These are phyloP conservation scores for Psilocybe sp. DNA, from an alignment of 768 basidiomycete species.

Conservation along the genomic window DNA sequence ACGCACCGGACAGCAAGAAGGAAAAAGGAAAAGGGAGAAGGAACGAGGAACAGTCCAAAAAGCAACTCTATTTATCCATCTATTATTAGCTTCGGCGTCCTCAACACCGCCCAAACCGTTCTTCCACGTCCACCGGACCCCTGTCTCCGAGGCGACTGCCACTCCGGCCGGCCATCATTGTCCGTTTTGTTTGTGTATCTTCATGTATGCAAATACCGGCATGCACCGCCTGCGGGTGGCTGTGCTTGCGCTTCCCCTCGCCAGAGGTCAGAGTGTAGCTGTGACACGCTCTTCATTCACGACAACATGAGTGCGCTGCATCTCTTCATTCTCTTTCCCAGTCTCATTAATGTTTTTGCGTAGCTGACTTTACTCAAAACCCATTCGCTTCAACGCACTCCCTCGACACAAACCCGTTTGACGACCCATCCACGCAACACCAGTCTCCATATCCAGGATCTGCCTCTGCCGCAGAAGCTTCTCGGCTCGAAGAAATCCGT, in stretches of 20 bases:
- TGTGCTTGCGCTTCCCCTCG: background rate
- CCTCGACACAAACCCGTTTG: conserved; percentile 87
- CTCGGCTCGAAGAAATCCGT: conserved; percentile 62
- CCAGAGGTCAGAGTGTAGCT: no score
- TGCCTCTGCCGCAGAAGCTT: conserved; percentile 29
- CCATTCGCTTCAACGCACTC: conserved; percentile 85
- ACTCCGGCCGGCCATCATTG: background rate
- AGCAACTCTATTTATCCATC: conserved; percentile 14
- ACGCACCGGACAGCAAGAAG: conserved; percentile 26
- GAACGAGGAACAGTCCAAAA: conserved; percentile 17
- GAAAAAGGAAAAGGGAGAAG: conserved; percentile 18
- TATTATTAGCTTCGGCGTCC: conserved; percentile 13
- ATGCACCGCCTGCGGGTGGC: background rate
- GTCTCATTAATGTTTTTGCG: conserved; percentile 8
- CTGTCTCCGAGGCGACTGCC: conserved; percentile 11
- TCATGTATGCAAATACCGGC: background rate
- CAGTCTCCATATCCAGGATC: conserved; percentile 24
- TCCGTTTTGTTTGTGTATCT: background rate
- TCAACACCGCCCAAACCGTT: conserved; percentile 10
- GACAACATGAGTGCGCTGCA: conserved; percentile 32
- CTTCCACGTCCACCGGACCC: background rate
- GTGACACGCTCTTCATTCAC: conserved; percentile 1
- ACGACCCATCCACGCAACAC: conserved; percentile 58
- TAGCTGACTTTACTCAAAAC: conserved; percentile 54
- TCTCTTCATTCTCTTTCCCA: background rate